Percentiles rank a stretch among this genome's conserved stretches.
Conservation (phyloP, 108 stramenopile genomes). For the Cyclotella cryptica region DNA sequence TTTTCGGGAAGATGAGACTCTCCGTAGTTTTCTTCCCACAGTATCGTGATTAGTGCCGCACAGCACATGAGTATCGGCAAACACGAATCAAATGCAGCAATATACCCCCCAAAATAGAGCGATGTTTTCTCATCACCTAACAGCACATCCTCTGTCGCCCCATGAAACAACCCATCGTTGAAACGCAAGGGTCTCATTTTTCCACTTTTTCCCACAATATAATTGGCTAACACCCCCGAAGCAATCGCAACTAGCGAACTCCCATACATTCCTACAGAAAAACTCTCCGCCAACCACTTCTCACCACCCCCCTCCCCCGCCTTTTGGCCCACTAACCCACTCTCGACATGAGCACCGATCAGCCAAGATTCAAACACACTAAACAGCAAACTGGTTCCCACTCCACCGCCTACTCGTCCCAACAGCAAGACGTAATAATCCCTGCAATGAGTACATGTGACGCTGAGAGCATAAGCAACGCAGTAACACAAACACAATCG, state of each 20-base stretch:
- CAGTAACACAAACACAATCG: constrained; percentile 63
- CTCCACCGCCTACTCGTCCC: constrained; percentile 64
- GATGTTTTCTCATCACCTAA: constrained; percentile 10
- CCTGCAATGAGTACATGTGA: constrained; percentile 51
- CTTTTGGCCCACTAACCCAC: constrained; percentile 15
- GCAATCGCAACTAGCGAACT: constrained; percentile 92
- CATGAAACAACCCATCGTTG: neutral
- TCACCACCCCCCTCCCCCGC: constrained; percentile 30
- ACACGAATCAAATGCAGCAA: constrained; percentile 94
- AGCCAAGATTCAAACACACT: constrained; percentile 76
- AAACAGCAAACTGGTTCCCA: constrained; percentile 62
- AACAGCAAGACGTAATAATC: constrained; percentile 47
- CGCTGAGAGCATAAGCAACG: constrained; percentile 53
- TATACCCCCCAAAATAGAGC: constrained; percentile 80
- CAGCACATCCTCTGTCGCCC: neutral
- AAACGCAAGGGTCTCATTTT: constrained; percentile 29
- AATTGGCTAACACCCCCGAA: constrained; percentile 89
- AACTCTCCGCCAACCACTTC: constrained; percentile 78
- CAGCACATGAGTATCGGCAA: constrained; percentile 78
- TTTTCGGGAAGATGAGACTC: constrained; percentile 20
- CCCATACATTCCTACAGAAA: constrained; percentile 87
- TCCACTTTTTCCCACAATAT: constrained; percentile 52
- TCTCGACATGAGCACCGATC: constrained; percentile 51
- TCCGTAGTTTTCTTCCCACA: constrained; percentile 98
- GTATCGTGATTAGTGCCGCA: constrained; percentile 55